Percentiles rank a stretch among this genome's conserved stretches.
These are phyloP conservation scores for Blastocystis hominis DNA, from an alignment of 352 stramenopile species.

Conservation along the genomic window DNA sequence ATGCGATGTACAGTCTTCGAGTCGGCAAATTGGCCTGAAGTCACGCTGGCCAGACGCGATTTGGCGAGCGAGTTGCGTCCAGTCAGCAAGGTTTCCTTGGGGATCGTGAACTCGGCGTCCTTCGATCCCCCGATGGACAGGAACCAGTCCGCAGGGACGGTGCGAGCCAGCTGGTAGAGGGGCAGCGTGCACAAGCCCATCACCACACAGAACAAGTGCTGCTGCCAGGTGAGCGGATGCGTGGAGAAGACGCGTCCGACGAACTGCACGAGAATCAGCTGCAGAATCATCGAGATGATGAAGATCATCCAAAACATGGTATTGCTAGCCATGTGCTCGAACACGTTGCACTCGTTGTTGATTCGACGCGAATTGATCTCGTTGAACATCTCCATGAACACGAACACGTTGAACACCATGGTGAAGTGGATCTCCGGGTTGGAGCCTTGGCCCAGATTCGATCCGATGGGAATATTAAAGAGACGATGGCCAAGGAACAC, in stretches of 20 bases:
- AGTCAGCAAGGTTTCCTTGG: conserved; percentile 1
- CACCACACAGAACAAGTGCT: conserved; percentile 68
- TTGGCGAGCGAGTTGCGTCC: conserved; percentile 2
- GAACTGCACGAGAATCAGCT: conserved; percentile 85
- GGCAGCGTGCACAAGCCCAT: conserved; percentile 62
- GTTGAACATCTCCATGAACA: conserved; percentile 86
- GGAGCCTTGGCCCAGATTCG: not conserved
- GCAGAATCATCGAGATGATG: conserved; percentile 73
- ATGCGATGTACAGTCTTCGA: not conserved
- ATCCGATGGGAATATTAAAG: not conserved
- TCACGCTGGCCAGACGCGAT: conserved; percentile 27
- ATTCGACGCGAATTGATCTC: conserved; percentile 77
- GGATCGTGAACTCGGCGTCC: not conserved
- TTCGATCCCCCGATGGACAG: not conserved
- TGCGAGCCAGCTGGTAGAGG: not conserved
- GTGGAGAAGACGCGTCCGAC: conserved; percentile 71
- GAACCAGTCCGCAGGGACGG: not conserved
- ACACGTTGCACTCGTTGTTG: conserved; percentile 84
- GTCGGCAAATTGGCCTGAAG: conserved; percentile 3
- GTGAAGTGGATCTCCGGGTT: conserved; percentile 80
- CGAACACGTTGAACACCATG: conserved; percentile 89
- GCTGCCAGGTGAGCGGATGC: conserved; percentile 62
- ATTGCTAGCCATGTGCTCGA: conserved; percentile 78
- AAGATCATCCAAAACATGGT: conserved; percentile 79
- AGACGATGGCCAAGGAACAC: conserved; percentile 64